Base-by-base conservation (phyloP, 257 asterid genomes). In the Coffea eugenioides region DNA sequence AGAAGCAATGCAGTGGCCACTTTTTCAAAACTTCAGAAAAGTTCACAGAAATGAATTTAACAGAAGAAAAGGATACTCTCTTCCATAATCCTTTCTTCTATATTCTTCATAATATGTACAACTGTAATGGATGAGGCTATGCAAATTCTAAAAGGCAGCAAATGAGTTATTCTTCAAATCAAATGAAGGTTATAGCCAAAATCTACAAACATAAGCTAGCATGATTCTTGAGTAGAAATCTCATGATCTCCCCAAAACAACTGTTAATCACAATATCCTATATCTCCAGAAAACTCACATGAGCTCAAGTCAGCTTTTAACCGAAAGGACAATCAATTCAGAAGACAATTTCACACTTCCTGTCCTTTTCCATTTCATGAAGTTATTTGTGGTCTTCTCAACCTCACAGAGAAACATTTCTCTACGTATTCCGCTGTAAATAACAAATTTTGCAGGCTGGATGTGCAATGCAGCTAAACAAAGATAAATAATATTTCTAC, bases 401-500 rank as follows among this genome's bases (percentile, higher is more conserved):
- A 73, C 77, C 41, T 71, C 14, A 25, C 27, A 73, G n/a, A 72
- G 25, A 27, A 25, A 73, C 64, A 14, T 34, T 15, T 73, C n/a
- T 25, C n/a, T 20, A 27, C 5, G 16, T 54, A 48, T 48, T 27
- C 56, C 4, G 61, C 43, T 11, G 45, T n/a, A 43, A 8, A 23
- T 59, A 79, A 36, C 8, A 43, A 18, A 31, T 41, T 49, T 46
- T 10, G 20, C 18, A 57, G 41, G 67, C 11, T 39, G 52, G 46
- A 62, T 12, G 64, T 43, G 64, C 34, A 73, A n/a, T 23, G 27
- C 43, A 18, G 56, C 59, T 70, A 71, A 59, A 21, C 10, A 79
- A 74, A 43, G 62, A 48, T 25, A 49, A 1, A 56, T 65, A 65
- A 68, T 82, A 56, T 79, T 76, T 85, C 71, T 75, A 92, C 99